Conservation (phyloP, 768 basidiomycete genomes). For the Boletus rubroflammeus region DNA sequence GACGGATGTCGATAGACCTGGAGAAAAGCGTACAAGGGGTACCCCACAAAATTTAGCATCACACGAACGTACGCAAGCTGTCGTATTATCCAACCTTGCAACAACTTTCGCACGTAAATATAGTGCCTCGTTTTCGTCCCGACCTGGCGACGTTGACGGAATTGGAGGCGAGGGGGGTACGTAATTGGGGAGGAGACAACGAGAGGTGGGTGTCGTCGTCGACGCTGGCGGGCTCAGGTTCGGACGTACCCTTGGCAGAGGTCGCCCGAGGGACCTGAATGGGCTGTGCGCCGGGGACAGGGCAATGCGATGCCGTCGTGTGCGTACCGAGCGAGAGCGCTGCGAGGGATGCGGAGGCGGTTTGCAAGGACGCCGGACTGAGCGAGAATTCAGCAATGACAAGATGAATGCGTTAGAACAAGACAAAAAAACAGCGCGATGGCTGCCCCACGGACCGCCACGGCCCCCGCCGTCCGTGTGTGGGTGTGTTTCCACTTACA, state of each 20-base stretch:
- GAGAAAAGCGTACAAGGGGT: neutral
- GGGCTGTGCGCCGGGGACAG: slow-evolving; percentile 11
- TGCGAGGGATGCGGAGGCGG: slow-evolving; percentile 39
- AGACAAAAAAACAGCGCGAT: neutral
- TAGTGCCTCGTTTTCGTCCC: slow-evolving; percentile 77
- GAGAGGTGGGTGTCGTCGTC: slow-evolving; percentile 21
- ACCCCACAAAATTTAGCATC: slow-evolving; percentile 1
- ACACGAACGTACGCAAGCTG: slow-evolving; percentile 1
- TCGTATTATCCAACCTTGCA: slow-evolving; percentile 59
- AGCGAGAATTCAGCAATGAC: slow-evolving; percentile 1
- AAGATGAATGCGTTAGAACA: neutral
- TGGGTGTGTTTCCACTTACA: slow-evolving; percentile 46
- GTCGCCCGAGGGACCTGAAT: slow-evolving; percentile 2
- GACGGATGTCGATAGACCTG: slow-evolving; percentile 90
- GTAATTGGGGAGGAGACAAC: slow-evolving; percentile 8
- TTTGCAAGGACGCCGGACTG: slow-evolving; percentile 37
- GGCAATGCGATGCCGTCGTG: slow-evolving; percentile 29
- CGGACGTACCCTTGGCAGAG: slow-evolving; percentile 1
- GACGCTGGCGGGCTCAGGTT: slow-evolving; percentile 7
- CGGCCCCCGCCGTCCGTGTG: neutral
- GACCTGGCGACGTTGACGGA: slow-evolving; percentile 28
- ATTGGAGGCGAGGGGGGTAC: slow-evolving; percentile 5
- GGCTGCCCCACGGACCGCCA: neutral
- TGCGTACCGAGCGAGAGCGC: slow-evolving; percentile 41
- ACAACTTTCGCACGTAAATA: slow-evolving; percentile 92